A percentile compares a stretch with the other conserved stretches of the same genome.
These are phyloP conservation scores for Wickerhamomyces sydowiorum DNA, from an alignment of 805 yeast genomes.

Conservation along the genomic window DNA sequence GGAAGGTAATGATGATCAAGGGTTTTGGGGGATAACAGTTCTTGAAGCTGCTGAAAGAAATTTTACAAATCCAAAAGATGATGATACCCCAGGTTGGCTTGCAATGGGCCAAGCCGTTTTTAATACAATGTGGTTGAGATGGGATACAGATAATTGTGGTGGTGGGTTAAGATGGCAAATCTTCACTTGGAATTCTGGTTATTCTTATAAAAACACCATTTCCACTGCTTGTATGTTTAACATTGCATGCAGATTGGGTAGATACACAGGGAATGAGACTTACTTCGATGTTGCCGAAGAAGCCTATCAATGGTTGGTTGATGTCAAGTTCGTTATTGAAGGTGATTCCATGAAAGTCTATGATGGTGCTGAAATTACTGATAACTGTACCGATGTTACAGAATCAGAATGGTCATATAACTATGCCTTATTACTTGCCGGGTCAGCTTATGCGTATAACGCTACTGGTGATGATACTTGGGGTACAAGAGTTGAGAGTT, in stretches of 20 bases:
- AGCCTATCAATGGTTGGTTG: slow-evolving; percentile 57
- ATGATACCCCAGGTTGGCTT: slow-evolving; percentile 48
- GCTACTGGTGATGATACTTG: slow-evolving; percentile 47
- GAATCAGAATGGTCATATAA: slow-evolving; percentile 61
- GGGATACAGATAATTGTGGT: slow-evolving; percentile 51
- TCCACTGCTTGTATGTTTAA: slow-evolving; percentile 60
- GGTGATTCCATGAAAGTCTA: slow-evolving; percentile 32
- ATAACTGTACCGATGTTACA: slow-evolving; percentile 45
- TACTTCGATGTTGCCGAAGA: slow-evolving; percentile 48
- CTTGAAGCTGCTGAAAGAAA: slow-evolving; percentile 62
- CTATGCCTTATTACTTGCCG: slow-evolving; percentile 62
- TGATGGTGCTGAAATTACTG: slow-evolving; percentile 53
- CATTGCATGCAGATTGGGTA: slow-evolving; percentile 56
- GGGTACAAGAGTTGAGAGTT: slow-evolving; percentile 39
- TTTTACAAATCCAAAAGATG: slow-evolving; percentile 42
- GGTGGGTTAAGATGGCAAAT: slow-evolving; percentile 76
- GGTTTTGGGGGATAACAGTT: slow-evolving; percentile 65
- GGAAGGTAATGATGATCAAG: slow-evolving; percentile 75
- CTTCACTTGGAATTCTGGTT: slow-evolving; percentile 66
- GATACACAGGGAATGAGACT: slow-evolving; percentile 51
- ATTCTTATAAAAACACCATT: slow-evolving; percentile 58
- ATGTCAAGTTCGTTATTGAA: slow-evolving; percentile 36
- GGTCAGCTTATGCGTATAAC: slow-evolving; percentile 65
- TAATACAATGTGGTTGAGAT: slow-evolving; percentile 57
- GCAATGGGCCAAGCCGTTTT: slow-evolving; percentile 56